phyloP scores from a whole-genome alignment of 441 rosid genomes.

The Erodium texanum region DNA sequence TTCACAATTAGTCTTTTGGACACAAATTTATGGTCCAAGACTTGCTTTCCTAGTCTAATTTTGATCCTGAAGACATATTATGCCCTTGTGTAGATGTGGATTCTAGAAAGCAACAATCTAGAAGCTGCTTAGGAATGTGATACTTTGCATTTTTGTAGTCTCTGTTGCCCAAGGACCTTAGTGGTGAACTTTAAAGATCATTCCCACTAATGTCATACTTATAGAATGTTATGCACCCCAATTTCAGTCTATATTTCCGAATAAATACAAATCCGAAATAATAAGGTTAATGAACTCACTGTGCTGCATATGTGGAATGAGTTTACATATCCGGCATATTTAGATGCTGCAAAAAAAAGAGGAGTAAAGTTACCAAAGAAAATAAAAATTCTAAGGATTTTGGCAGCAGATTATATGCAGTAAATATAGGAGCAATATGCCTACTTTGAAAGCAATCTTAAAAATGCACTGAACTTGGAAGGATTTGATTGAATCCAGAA shows the following conservation, averaged over 20 bases:
- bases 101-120: neutral
- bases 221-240: neutral
- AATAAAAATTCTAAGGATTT: no score
- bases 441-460: neutral
- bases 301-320: constrained; percentile 88
- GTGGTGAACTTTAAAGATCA: neutral
- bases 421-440: no score
- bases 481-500: constrained; percentile 7
- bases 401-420: no score
- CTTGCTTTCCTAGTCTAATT: neutral
- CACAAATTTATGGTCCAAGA: neutral
- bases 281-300: constrained; percentile 35
- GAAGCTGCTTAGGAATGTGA: neutral
- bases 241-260: neutral
- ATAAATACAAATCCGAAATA: neutral
- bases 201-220: neutral
- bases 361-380: neutral
- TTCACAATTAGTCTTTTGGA: no score
- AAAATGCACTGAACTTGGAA: neutral
- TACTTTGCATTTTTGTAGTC: neutral
- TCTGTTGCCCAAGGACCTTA: neutral
- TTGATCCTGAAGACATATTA: constrained; percentile 4
- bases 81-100: neutral
- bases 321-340: constrained; percentile 87
- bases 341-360: constrained; percentile 61